These are phyloP conservation scores for Neurospora sp. DNA, from an alignment of 495 filamentous ascomycete genomes.

Conservation along the genomic window DNA sequence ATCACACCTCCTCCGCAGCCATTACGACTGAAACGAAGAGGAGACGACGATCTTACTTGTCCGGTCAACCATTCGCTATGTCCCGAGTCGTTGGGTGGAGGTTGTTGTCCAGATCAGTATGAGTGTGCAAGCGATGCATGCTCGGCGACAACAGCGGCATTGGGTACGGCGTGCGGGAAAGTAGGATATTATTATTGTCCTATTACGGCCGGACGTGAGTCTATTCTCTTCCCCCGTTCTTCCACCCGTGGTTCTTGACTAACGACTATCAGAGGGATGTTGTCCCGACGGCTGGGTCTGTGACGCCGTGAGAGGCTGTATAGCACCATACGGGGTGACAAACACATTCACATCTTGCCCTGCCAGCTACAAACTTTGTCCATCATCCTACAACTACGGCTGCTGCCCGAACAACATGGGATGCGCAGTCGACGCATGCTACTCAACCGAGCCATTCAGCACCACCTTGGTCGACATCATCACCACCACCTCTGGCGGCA, in stretches of 20 bases:
- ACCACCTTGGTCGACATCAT: constrained; percentile 19
- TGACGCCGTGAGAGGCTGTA: constrained; percentile 13
- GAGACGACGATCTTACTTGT: constrained; percentile 15
- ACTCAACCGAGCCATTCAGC: constrained; percentile 22
- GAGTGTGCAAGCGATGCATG: constrained; percentile 33
- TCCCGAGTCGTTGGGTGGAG: constrained; percentile 25
- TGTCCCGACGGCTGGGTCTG: constrained; percentile 30
- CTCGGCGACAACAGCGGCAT: constrained; percentile 30
- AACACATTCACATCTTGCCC: constrained; percentile 19
- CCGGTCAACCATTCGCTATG: constrained; percentile 23
- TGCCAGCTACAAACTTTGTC: constrained; percentile 25
- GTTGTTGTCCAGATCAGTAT: constrained; percentile 34
- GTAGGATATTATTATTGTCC: constrained; percentile 24
- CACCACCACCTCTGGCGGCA: constrained; percentile 23
- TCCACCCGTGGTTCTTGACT: not conserved
- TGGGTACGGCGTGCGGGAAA: constrained; percentile 25
- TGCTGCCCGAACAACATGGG: constrained; percentile 30
- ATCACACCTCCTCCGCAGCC: constrained; percentile 5
- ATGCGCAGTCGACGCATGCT: constrained; percentile 30
- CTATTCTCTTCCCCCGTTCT: no score
- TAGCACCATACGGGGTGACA: constrained; percentile 17
- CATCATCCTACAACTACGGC: constrained; percentile 26
- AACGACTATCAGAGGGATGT: constrained; percentile 17
- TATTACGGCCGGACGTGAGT: constrained; percentile 15
- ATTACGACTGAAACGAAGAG: constrained; percentile 14